phyloP scores from a whole-genome alignment of 768 basidiomycete species.

The Ramaria sp. region DNA sequence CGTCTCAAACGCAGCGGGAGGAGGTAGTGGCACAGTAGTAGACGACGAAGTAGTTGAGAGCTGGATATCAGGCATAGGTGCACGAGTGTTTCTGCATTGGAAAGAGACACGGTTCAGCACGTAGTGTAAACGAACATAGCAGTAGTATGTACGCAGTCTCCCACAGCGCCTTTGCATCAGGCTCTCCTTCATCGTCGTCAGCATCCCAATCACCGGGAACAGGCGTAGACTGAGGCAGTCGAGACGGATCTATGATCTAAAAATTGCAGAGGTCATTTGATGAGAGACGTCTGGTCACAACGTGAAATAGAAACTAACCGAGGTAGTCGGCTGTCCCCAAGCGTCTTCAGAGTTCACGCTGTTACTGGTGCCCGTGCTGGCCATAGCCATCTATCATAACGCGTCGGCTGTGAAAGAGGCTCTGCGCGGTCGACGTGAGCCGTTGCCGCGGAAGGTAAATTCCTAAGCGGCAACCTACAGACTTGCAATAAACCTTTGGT shows the following conservation, averaged over 20 bases:
- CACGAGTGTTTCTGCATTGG: constrained; percentile 42
- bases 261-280: not conserved
- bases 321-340: not conserved
- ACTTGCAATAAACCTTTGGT: no score
- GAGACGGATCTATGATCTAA: not conserved
- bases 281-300: not conserved
- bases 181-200: constrained; percentile 29
- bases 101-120: not conserved
- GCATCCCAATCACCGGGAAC: constrained; percentile 52
- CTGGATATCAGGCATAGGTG: constrained; percentile 55
- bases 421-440: not conserved
- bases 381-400: not conserved
- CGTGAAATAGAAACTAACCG: not conserved
- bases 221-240: not conserved
- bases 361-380: not conserved
- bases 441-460: not conserved
- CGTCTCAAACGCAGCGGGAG: constrained; percentile 48
- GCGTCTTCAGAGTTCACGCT: not conserved
- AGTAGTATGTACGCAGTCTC: constrained; percentile 51
- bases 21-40: constrained; percentile 33
- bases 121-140: not conserved
- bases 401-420: not conserved
- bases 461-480: no score
- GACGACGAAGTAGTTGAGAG: constrained; percentile 25
- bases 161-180: constrained; percentile 47